Percentiles rank a stretch among this genome's conserved stretches.
These are phyloP conservation scores for Globisporangium heterothallicum DNA, from an alignment of 352 stramenopile genomes.

Conservation along the genomic window DNA sequence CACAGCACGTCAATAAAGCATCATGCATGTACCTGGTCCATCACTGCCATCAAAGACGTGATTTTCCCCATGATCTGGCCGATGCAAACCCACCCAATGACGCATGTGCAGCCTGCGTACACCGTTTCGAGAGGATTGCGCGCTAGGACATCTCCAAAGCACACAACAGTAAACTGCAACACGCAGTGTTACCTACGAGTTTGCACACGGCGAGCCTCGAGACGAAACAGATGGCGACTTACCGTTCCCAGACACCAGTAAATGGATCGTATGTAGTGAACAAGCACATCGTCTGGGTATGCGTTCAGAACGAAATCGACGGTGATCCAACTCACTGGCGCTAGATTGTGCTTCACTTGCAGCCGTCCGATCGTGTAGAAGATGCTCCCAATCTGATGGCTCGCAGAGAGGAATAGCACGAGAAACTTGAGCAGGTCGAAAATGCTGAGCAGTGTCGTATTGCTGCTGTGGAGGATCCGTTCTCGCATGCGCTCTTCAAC, in stretches of 20 bases:
- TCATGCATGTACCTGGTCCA: conserved; percentile 13
- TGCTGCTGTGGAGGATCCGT: conserved; percentile 7
- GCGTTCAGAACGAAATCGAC: conserved; percentile 12
- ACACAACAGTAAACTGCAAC: conserved; percentile 22
- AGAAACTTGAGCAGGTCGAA: conserved; percentile 26
- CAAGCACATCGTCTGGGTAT: conserved; percentile 8
- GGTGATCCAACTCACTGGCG: conserved; percentile 16
- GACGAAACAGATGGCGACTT: not conserved
- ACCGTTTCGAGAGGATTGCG: conserved; percentile 18
- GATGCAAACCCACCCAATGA: conserved; percentile 24
- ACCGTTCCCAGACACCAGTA: conserved; percentile 26
- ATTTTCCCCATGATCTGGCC: conserved; percentile 22
- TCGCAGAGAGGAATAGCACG: conserved; percentile 17
- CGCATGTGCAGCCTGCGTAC: conserved; percentile 12
- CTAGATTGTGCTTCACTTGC: conserved; percentile 14
- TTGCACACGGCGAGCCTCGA: not conserved
- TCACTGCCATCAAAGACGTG: conserved; percentile 18
- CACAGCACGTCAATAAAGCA: not conserved
- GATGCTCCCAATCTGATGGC: conserved; percentile 18
- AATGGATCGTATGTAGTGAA: conserved; percentile 18
- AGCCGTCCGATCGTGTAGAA: conserved; percentile 21
- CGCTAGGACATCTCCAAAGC: conserved; percentile 19
- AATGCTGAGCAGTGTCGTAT: conserved; percentile 5
- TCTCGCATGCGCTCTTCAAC: conserved; percentile 13
- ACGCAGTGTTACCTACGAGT: not conserved